These are phyloP conservation scores for Cytospora paraplurivora DNA, from an alignment of 2,329 filamentous ascomycete species.

Conservation along the genomic window DNA sequence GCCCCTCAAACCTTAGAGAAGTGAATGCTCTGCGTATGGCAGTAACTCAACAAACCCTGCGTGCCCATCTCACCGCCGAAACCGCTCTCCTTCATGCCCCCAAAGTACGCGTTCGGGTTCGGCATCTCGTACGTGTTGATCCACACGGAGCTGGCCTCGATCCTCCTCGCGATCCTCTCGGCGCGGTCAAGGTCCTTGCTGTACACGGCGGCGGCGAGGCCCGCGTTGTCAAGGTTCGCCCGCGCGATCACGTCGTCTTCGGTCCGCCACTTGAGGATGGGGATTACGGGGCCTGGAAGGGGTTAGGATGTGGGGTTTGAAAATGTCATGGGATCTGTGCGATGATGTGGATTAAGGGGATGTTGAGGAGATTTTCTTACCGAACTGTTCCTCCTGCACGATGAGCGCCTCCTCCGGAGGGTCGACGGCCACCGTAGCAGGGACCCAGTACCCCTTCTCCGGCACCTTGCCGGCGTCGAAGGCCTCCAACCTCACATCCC, in stretches of 20 bases:
- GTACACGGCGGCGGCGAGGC: slow-evolving; percentile 61
- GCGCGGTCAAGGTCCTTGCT: slow-evolving; percentile 54
- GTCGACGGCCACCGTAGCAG: slow-evolving; percentile 60
- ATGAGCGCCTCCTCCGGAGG: slow-evolving; percentile 57
- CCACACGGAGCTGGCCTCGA: slow-evolving; percentile 63
- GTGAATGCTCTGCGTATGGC: slow-evolving; percentile 39
- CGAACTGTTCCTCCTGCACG: slow-evolving; percentile 63
- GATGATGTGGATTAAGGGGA: slow-evolving; percentile 1
- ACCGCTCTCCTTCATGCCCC: slow-evolving; percentile 40
- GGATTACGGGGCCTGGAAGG: slow-evolving; percentile 59
- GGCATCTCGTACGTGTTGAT: slow-evolving; percentile 50
- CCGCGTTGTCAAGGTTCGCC: slow-evolving; percentile 55
- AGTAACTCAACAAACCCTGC: slow-evolving; percentile 39
- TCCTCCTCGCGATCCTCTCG: slow-evolving; percentile 51
- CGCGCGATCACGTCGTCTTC: slow-evolving; percentile 61
- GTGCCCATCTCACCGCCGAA: slow-evolving; percentile 41
- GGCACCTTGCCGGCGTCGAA: slow-evolving; percentile 47
- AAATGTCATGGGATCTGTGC: too few relatives aligned
- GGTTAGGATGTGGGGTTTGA: not conserved
- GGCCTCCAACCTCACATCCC: slow-evolving; percentile 53
- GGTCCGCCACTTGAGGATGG: slow-evolving; percentile 60
- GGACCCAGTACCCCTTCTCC: slow-evolving; percentile 56
- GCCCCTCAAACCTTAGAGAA: slow-evolving; percentile 33
- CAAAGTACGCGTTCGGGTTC: slow-evolving; percentile 37
- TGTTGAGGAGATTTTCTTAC: slow-evolving; percentile 36